phyloP scores from a whole-genome alignment of 768 basidiomycete species.

The Tylopilus sp. region DNA sequence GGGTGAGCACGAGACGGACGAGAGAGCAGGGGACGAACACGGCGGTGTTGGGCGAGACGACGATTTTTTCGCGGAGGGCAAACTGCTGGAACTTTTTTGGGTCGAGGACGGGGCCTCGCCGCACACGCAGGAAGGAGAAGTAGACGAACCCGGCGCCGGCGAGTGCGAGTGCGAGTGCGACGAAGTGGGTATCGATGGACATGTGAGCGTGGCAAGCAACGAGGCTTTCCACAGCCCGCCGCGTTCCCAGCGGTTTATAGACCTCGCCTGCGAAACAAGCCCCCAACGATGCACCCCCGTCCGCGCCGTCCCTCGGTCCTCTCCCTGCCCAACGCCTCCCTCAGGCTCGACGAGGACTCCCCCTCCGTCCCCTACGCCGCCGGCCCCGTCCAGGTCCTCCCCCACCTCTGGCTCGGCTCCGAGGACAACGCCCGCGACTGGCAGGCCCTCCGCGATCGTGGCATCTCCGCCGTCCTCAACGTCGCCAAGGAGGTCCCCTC shows the following conservation, averaged over 20 bases:
- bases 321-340: slow-evolving; percentile 57
- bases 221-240: slow-evolving; percentile 43
- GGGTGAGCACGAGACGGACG: background rate
- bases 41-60: slow-evolving; percentile 94
- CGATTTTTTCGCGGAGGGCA: slow-evolving; percentile 73
- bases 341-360: slow-evolving; percentile 65
- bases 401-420: slow-evolving; percentile 85
- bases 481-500: slow-evolving; percentile 88
- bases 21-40: slow-evolving; percentile 50
- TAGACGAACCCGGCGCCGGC: slow-evolving; percentile 51
- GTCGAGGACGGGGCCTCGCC: slow-evolving; percentile 67
- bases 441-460: slow-evolving; percentile 61
- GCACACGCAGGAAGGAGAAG: too few species aligned
- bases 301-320: slow-evolving; percentile 67
- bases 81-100: slow-evolving; percentile 79
- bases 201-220: too few species aligned
- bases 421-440: slow-evolving; percentile 90
- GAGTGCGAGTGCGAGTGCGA: slow-evolving; percentile 51
- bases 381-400: slow-evolving; percentile 82
- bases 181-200: slow-evolving; percentile 47
- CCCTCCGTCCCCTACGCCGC: slow-evolving; percentile 68
- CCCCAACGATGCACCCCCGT: slow-evolving; percentile 28
- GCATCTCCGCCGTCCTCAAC: slow-evolving; percentile 81
- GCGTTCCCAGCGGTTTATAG: slow-evolving; percentile 63
- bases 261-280: too few species aligned